Evolutionary conservation across 371 early-diverging fungal genomes (phyloP).

Genomic region (Mucor racemosus): DNA sequence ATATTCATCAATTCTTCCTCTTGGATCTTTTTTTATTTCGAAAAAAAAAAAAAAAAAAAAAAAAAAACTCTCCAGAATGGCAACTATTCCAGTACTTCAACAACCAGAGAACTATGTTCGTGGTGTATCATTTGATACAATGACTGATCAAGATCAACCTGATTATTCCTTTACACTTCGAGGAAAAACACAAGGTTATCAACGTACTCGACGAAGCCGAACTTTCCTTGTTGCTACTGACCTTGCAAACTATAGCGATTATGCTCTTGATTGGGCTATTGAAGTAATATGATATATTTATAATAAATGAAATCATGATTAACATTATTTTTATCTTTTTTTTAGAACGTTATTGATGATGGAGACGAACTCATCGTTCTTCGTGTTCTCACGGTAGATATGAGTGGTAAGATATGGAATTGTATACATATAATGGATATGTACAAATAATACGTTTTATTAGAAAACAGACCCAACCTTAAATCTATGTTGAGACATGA

Average conservation of each 20-base stretch:
- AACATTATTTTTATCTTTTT: not conserved
- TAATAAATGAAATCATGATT: not conserved
- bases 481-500: slow-evolving; percentile 52
- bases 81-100: slow-evolving; percentile 16
- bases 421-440: not conserved
- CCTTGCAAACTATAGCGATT: slow-evolving; percentile 62
- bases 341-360: slow-evolving; percentile 60
- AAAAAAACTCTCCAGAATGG: not conserved
- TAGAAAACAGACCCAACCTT: slow-evolving; percentile 37
- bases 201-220: slow-evolving; percentile 52
- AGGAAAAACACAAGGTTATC: slow-evolving; percentile 59
- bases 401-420: slow-evolving; percentile 34
- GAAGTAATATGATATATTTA: slow-evolving; percentile 27
- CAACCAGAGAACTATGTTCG: slow-evolving; percentile 47
- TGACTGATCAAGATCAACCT: slow-evolving; percentile 59
- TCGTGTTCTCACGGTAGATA: slow-evolving; percentile 52
- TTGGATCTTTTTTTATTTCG: not conserved
- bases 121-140: slow-evolving; percentile 66
- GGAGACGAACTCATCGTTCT: slow-evolving; percentile 64
- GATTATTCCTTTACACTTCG: slow-evolving; percentile 62
- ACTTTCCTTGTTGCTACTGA: slow-evolving; percentile 67
- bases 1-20: not conserved
- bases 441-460: not conserved
- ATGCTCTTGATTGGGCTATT: slow-evolving; percentile 63
- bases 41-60: too few relatives aligned